Conservation (phyloP, 805 yeast genomes). For the Wickerhamomyces chaumierensis region DNA sequence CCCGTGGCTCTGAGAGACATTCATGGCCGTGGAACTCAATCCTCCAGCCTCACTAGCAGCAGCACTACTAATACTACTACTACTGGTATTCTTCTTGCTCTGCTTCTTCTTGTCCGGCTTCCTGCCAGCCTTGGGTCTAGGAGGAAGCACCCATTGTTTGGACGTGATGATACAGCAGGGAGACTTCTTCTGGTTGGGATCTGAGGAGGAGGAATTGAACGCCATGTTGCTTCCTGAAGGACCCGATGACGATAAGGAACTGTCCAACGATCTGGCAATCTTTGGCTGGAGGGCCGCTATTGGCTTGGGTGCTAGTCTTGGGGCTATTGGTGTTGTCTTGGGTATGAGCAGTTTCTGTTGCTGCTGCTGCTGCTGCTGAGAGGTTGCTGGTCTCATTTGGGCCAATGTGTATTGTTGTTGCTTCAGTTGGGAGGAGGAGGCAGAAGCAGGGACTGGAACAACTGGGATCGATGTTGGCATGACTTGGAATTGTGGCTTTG, state of each 20-base stretch:
- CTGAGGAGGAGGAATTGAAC: too few relatives aligned
- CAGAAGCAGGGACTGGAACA: too few relatives aligned
- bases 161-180: slow-evolving; percentile 35
- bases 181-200: neutral
- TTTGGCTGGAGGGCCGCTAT: slow-evolving; percentile 14
- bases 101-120: slow-evolving; percentile 26
- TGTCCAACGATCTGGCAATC: slow-evolving; percentile 2
- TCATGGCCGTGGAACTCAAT: slow-evolving; percentile 3
- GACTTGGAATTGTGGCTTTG: neutral
- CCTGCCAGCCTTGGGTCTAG: slow-evolving; percentile 68
- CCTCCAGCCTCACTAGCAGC: neutral
- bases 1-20: neutral
- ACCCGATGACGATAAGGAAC: neutral
- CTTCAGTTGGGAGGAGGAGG: neutral
- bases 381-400: too few relatives aligned
- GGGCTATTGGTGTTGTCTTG: slow-evolving; percentile 14
- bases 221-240: too few relatives aligned
- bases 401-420: neutral
- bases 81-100: slow-evolving; percentile 2
- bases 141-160: slow-evolving; percentile 74
- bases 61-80: too few relatives aligned
- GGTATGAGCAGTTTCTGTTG: too few relatives aligned
- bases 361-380: too few relatives aligned
- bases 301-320: slow-evolving; percentile 12
- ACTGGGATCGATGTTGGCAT: neutral